Base-by-base conservation (phyloP, 176 grass and related monocot species). In the Neostapfia colusana region DNA sequence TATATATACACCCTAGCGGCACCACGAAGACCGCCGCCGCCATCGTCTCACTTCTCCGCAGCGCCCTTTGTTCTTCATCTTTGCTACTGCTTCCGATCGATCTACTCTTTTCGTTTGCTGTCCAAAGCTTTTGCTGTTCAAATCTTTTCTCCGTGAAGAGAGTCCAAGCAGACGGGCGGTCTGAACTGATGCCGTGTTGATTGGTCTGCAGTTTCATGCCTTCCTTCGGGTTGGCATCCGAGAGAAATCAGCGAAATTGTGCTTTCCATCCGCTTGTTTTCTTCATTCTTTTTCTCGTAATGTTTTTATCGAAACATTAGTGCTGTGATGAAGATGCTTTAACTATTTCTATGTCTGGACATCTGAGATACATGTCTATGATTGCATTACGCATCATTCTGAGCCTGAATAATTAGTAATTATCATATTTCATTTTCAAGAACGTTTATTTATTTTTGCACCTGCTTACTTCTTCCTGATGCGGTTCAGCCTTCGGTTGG, bases 171-270 rank as follows among this genome's bases (percentile, higher is more conserved):
- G 95, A 99, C 95, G 92, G 95, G 92, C 95, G 95, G 95, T 99
- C 95, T 85, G 96, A 99, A 90, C 89, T 99, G 96, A 95, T 99
- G 92, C 92, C 92, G 42, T 93, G 96, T 99, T 99, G 96, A 99
- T 72, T 83, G 20, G 92, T 99, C 92, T 99, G 96, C 87, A 77
- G 49, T 49, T 69, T 82, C 27, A 44, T 77, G 86, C 65, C 79
- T 80, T 77, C 82, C 51, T 51, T 60, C 25, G 34, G 70, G 73
- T 48, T 65, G 64, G 85, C 88, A 70, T 79, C 92, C 78, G 89
- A 92, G 92, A 84, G 75, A 89, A 73, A 70, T 8, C 26, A 53
- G 40, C 13, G 13, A 64, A 64, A n/a, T 16, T 15, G 31, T 80
- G 18, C 24, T 14, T 46, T 4, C 14, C 0, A 63, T 63, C 69